Percentiles rank a stretch among this genome's conserved stretches.
phyloP scores from a whole-genome alignment of 164 flowering plant genomes.

The Piper longum region DNA sequence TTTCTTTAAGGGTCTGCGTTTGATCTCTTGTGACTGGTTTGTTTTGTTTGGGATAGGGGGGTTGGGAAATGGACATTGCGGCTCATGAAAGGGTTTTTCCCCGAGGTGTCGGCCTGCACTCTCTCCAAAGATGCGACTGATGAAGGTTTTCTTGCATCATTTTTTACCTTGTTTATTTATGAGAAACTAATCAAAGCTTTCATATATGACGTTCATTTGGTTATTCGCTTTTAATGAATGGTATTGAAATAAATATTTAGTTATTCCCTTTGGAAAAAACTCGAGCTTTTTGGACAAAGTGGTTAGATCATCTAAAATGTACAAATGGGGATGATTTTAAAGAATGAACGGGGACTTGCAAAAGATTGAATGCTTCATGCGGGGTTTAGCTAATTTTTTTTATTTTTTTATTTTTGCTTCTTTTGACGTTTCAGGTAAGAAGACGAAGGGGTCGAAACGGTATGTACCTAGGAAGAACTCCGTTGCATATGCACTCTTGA shows the following conservation, averaged over 20 bases:
- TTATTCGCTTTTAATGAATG: background rate
- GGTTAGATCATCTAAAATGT: no score
- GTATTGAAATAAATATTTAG: background rate
- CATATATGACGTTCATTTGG: background rate
- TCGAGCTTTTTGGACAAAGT: no score
- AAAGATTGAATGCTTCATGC: no score
- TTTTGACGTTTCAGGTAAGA: constrained; percentile 34
- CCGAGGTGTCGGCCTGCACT: constrained; percentile 22
- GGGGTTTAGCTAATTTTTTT: background rate
- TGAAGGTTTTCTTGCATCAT: constrained; percentile 19
- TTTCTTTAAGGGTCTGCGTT: background rate
- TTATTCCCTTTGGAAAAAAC: background rate
- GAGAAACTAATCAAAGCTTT: background rate
- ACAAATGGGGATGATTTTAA: no score
- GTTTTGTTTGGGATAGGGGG: constrained; percentile 37
- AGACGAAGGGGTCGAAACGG: constrained; percentile 29
- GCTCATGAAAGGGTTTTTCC: constrained; percentile 58
- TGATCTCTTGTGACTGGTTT: constrained; percentile 4
- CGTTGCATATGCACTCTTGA: constrained; percentile 74
- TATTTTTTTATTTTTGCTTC: background rate
- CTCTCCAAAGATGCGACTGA: constrained; percentile 23
- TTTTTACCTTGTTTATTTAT: background rate
- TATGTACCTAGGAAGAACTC: constrained; percentile 87
- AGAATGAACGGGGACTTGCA: background rate
- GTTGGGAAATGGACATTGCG: constrained; percentile 79